Evolutionary conservation across 2,329 filamentous ascomycete genomes (phyloP).

Genomic region (Epichloe hybrida): DNA sequence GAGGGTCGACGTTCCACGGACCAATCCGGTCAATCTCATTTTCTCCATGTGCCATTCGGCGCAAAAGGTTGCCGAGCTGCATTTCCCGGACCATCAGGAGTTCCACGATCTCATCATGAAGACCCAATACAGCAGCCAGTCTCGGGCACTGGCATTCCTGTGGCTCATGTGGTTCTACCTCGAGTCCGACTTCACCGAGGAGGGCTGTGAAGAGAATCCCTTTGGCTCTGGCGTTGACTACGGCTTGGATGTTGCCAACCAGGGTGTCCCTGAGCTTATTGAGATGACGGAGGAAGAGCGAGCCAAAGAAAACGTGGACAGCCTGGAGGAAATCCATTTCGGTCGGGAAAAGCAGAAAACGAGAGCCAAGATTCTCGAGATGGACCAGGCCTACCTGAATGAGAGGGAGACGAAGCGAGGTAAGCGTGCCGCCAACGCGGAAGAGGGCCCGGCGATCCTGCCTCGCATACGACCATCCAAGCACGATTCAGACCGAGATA

Average conservation of each 20-base stretch:
- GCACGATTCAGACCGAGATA: constrained; percentile 37
- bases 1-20: constrained; percentile 49
- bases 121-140: constrained; percentile 65
- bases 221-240: constrained; percentile 66
- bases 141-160: constrained; percentile 75
- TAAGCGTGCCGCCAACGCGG: constrained; percentile 27
- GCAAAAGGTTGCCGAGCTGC: constrained; percentile 79
- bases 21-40: constrained; percentile 93
- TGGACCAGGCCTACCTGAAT: constrained; percentile 56
- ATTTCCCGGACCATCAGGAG: constrained; percentile 74
- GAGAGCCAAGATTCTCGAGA: constrained; percentile 59
- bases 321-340: constrained; percentile 54
- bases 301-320: constrained; percentile 60
- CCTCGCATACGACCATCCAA: constrained; percentile 50
- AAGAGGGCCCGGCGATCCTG: constrained; percentile 45
- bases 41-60: constrained; percentile 88
- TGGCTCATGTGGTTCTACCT: constrained; percentile 99
- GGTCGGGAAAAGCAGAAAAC: constrained; percentile 62
- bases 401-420: constrained; percentile 47
- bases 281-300: constrained; percentile 53
- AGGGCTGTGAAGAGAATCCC: constrained; percentile 79
- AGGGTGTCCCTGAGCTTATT: constrained; percentile 55
- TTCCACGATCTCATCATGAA: constrained; percentile 97
- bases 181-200: constrained; percentile 84
- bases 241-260: constrained; percentile 48